Conservation (phyloP, 495 filamentous ascomycete genomes). For the Rhizodiscina lignyota region DNA sequence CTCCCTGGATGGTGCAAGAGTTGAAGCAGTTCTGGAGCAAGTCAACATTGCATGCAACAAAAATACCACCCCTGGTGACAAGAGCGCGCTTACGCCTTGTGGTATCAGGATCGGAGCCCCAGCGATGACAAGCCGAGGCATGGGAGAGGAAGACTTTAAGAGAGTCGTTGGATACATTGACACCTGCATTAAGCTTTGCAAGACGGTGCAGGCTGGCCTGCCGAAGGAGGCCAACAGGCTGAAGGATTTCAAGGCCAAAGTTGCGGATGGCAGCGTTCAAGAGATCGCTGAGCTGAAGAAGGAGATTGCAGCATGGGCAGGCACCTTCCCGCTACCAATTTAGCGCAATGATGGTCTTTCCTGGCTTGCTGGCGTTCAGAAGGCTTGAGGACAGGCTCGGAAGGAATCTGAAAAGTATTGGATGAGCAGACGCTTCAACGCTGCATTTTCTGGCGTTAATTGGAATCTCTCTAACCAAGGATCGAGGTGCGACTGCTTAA, state of each 20-base stretch:
- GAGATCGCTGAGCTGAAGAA: constrained; percentile 71
- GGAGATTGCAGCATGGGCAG: constrained; percentile 80
- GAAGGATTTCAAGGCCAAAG: constrained; percentile 96
- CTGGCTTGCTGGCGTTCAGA: no score
- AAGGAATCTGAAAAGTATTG: no score
- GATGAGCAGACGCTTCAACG: no score
- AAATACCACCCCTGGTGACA: constrained; percentile 95
- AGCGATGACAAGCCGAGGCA: constrained; percentile 89
- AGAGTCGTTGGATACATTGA: constrained; percentile 82
- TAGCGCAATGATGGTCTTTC: no score
- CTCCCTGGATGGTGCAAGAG: constrained; percentile 77
- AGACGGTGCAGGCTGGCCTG: constrained; percentile 62
- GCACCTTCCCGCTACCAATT: constrained; percentile 84
- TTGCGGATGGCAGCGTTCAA: constrained; percentile 54
- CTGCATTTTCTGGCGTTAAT: no score
- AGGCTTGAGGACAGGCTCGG: no score
- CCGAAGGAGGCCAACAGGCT: constrained; percentile 97
- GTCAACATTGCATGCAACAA: constrained; percentile 95
- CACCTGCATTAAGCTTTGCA: constrained; percentile 39
- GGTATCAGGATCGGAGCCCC: constrained; percentile 87
- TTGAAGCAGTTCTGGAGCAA: constrained; percentile 86
- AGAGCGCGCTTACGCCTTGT: constrained; percentile 78
- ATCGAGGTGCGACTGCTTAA: no score
- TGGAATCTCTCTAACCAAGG: no score
- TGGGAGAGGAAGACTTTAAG: constrained; percentile 87